These are phyloP conservation scores for Crithidia expoeki DNA, from an alignment of 208 protist species.

Conservation along the genomic window DNA sequence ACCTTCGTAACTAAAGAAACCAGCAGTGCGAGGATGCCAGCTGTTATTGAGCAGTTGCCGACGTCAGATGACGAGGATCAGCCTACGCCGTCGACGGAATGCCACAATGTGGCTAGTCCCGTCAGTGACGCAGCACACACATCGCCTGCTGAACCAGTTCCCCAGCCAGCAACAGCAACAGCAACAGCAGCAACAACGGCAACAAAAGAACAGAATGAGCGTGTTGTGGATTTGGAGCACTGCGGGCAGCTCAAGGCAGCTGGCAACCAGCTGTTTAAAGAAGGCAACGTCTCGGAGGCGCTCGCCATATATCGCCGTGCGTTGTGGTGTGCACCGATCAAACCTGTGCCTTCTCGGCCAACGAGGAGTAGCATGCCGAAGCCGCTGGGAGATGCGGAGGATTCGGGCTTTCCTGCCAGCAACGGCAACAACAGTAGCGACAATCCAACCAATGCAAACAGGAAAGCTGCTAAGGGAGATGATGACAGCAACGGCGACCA, in stretches of 20 bases:
- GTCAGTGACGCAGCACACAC: neutral
- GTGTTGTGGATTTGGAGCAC: slow-evolving; percentile 51
- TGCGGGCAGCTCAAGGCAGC: slow-evolving; percentile 65
- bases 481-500: slow-evolving; percentile 12
- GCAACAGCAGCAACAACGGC: neutral
- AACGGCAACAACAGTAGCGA: neutral
- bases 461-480: slow-evolving; percentile 1
- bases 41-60: slow-evolving; percentile 26
- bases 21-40: slow-evolving; percentile 16
- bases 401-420: neutral
- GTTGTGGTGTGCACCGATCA: slow-evolving; percentile 58
- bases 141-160: too few species aligned
- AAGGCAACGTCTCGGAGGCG: slow-evolving; percentile 60
- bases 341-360: slow-evolving; percentile 42
- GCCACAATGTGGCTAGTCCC: neutral
- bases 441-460: neutral
- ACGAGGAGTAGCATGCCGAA: slow-evolving; percentile 3
- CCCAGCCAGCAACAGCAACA: neutral
- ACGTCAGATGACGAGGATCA: slow-evolving; percentile 30
- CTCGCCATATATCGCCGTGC: slow-evolving; percentile 75
- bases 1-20: too few species aligned
- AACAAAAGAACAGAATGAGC: slow-evolving; percentile 7
- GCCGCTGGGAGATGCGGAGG: neutral
- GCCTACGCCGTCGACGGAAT: slow-evolving; percentile 5
- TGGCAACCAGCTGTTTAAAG: slow-evolving; percentile 71